Conservation (phyloP, 2,329 filamentous ascomycete species). For the Colletotrichum acutatum region DNA sequence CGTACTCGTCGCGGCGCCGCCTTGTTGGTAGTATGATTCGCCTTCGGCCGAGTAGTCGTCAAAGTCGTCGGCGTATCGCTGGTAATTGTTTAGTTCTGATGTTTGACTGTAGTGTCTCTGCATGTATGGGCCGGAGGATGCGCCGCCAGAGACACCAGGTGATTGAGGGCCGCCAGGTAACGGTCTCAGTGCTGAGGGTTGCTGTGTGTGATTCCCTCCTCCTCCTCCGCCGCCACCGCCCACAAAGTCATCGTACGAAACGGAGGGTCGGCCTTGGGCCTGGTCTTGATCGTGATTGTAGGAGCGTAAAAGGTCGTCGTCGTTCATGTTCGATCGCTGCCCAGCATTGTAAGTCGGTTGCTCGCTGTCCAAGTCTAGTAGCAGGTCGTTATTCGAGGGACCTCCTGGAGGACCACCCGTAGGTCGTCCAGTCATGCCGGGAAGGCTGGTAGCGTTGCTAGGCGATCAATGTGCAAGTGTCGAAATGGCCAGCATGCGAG, state of each 20-base stretch:
- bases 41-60: slow-evolving; percentile 85
- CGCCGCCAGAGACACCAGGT: slow-evolving; percentile 34
- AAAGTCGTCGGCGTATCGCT: slow-evolving; percentile 87
- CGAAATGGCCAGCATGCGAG: slow-evolving; percentile 46
- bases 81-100: slow-evolving; percentile 87
- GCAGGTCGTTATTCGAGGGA: slow-evolving; percentile 67
- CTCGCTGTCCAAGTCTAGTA: slow-evolving; percentile 80
- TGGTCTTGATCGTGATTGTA: slow-evolving; percentile 76
- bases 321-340: slow-evolving; percentile 80
- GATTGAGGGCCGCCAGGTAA: slow-evolving; percentile 41
- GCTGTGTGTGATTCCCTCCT: slow-evolving; percentile 46
- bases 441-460: slow-evolving; percentile 47
- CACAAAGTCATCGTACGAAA: slow-evolving; percentile 96
- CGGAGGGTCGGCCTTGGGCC: slow-evolving; percentile 78
- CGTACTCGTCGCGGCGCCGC: slow-evolving; percentile 42
- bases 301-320: slow-evolving; percentile 81
- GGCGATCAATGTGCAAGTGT: slow-evolving; percentile 41
- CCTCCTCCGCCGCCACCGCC: slow-evolving; percentile 64
- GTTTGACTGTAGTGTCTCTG: slow-evolving; percentile 74
- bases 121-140: slow-evolving; percentile 54
- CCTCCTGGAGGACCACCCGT: slow-evolving; percentile 59
- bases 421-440: slow-evolving; percentile 71
- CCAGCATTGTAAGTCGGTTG: slow-evolving; percentile 79
- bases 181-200: slow-evolving; percentile 55
- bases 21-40: slow-evolving; percentile 85